Evolutionary conservation across 2,329 filamentous ascomycete genomes (phyloP).

Genomic region (Dactylellina leptospora): DNA sequence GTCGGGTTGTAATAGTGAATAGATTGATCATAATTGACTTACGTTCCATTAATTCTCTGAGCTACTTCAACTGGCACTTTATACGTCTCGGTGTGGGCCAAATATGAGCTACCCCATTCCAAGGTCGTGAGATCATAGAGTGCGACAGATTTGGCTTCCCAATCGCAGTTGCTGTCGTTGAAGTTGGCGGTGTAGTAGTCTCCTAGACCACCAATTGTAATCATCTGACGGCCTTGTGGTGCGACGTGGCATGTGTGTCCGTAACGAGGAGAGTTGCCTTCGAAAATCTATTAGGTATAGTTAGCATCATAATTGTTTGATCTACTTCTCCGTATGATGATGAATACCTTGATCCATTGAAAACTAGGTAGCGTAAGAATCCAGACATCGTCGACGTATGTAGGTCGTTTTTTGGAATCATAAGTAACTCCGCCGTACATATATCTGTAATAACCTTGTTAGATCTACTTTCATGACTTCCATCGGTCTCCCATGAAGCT

Average conservation of each 20-base stretch:
- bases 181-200: slow-evolving; percentile 40
- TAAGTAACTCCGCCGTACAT: slow-evolving; percentile 42
- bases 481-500: no score
- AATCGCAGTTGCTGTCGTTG: slow-evolving; percentile 40
- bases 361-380: slow-evolving; percentile 57
- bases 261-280: slow-evolving; percentile 44
- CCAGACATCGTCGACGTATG: slow-evolving; percentile 55
- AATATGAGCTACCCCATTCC: slow-evolving; percentile 33
- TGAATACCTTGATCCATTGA: slow-evolving; percentile 55
- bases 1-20: no score
- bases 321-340: neutral
- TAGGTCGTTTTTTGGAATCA: slow-evolving; percentile 3
- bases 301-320: neutral
- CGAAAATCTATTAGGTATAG: slow-evolving; percentile 27
- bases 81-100: slow-evolving; percentile 17
- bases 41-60: slow-evolving; percentile 47
- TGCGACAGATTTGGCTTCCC: slow-evolving; percentile 41
- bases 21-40: no score
- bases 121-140: slow-evolving; percentile 48
- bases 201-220: slow-evolving; percentile 43
- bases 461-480: no score
- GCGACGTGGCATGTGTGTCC: slow-evolving; percentile 47
- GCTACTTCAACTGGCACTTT: slow-evolving; percentile 37
- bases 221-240: slow-evolving; percentile 45
- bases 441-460: no score